Evolutionary conservation across 1,284 basidiomycete genomes (phyloP).

Genomic region (Peniophora sp.): DNA sequence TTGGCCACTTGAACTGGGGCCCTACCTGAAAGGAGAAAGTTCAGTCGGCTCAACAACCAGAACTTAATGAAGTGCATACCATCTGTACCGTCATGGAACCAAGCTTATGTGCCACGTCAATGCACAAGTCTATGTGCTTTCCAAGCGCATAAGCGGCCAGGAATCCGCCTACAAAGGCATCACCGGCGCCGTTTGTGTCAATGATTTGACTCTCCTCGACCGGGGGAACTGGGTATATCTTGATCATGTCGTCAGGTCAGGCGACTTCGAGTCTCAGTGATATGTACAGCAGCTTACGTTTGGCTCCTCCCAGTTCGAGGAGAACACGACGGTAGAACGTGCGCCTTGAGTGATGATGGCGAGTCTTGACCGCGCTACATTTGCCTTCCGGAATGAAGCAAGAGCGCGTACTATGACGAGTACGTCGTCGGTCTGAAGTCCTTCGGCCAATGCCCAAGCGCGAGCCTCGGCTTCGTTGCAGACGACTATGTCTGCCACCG

Average conservation of each 20-base stretch:
- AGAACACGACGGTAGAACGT: conserved; percentile 56
- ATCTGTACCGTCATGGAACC: conserved; percentile 78
- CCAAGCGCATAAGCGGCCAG: conserved; percentile 73
- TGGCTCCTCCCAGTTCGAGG: conserved; percentile 49
- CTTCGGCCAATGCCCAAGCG: conserved; percentile 63
- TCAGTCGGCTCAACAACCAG: no score
- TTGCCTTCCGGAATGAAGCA: conserved; percentile 52
- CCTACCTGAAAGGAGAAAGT: conserved; percentile 39
- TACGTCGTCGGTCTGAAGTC: conserved; percentile 37
- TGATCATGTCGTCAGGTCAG: conserved; percentile 13
- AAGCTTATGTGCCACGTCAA: conserved; percentile 78
- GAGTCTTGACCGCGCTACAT: conserved; percentile 59
- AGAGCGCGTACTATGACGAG: conserved; percentile 59
- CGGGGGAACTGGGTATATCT: conserved; percentile 49
- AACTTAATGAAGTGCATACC: conserved; percentile 36
- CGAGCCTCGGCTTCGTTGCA: conserved; percentile 88
- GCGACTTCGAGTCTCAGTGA: conserved; percentile 6
- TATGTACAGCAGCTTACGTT: conserved; percentile 15
- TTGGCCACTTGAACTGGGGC: conserved; percentile 63
- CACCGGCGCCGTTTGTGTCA: conserved; percentile 92
- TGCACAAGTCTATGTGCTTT: conserved; percentile 63
- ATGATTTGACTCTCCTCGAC: conserved; percentile 64
- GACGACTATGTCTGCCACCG: conserved; percentile 73
- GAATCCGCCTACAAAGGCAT: conserved; percentile 90
- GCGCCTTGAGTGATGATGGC: conserved; percentile 87